Conservation (phyloP, 441 rosid genomes). For the Gossypium aridum region DNA sequence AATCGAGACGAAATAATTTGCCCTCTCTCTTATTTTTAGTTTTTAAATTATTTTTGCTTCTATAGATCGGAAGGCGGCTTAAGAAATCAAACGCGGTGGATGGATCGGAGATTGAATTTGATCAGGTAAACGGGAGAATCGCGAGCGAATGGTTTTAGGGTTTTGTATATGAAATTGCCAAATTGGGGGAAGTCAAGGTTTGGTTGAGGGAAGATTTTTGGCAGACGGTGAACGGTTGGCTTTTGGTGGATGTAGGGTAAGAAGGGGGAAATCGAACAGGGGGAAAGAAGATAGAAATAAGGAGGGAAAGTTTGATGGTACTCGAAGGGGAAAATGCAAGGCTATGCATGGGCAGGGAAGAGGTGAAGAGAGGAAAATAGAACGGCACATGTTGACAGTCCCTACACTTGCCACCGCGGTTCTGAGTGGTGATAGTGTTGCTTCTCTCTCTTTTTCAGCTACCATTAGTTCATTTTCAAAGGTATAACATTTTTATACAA, state of each 20-base stretch:
- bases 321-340: constrained; percentile 54
- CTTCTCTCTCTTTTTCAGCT: constrained; percentile 16
- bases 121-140: neutral
- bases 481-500: constrained; percentile 27
- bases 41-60: neutral
- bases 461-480: constrained; percentile 46
- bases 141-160: constrained; percentile 21
- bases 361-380: constrained; percentile 36
- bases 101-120: constrained; percentile 13
- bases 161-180: constrained; percentile 1
- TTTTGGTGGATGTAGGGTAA: constrained; percentile 15
- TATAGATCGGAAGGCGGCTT: neutral
- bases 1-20: neutral
- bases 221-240: constrained; percentile 8
- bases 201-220: neutral
- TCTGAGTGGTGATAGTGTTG: constrained; percentile 35
- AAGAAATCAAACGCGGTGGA: neutral
- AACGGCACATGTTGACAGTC: constrained; percentile 72
- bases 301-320: constrained; percentile 38
- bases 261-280: neutral
- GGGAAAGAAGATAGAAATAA: neutral
- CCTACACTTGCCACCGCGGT: constrained; percentile 46
- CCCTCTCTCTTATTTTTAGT: neutral
- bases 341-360: constrained; percentile 57
- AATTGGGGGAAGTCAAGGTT: constrained; percentile 14